phyloP scores from a whole-genome alignment of 2,329 filamentous ascomycete species.

The Pseudocercospora fijiensis region DNA sequence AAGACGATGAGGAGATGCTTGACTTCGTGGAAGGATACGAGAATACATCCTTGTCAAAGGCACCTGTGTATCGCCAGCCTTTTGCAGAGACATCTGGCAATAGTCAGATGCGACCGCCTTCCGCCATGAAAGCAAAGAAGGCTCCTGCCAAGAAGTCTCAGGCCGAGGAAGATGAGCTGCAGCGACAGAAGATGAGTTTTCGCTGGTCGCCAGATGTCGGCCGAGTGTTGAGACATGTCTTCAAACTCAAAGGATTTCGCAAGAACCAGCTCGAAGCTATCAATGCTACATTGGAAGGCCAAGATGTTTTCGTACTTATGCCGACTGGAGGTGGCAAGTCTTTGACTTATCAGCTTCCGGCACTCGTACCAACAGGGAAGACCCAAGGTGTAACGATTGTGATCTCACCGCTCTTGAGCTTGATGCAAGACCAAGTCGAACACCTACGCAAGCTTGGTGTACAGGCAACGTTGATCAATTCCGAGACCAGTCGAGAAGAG shows the following conservation, averaged over 20 bases:
- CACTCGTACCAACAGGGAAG: slow-evolving; percentile 75
- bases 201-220: slow-evolving; percentile 87
- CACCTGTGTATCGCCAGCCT: slow-evolving; percentile 23
- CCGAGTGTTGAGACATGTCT: slow-evolving; percentile 74
- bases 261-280: slow-evolving; percentile 93
- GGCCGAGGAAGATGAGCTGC: slow-evolving; percentile 27
- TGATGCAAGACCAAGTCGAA: slow-evolving; percentile 96
- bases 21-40: slow-evolving; percentile 47
- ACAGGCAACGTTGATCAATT: slow-evolving; percentile 77
- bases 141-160: slow-evolving; percentile 20
- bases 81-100: slow-evolving; percentile 38
- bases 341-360: slow-evolving; percentile 91
- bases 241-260: slow-evolving; percentile 82
- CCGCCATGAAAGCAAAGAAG: slow-evolving; percentile 37
- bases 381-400: slow-evolving; percentile 88
- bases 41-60: slow-evolving; percentile 34
- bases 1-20: slow-evolving; percentile 42
- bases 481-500: slow-evolving; percentile 65
- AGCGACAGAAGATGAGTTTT: slow-evolving; percentile 41
- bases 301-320: slow-evolving; percentile 95
- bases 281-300: slow-evolving; percentile 82
- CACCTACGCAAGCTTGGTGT: slow-evolving; percentile 75
- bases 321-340: slow-evolving; percentile 97
- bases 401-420: slow-evolving; percentile 86
- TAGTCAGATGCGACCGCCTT: slow-evolving; percentile 19